Evolutionary conservation across 1,284 basidiomycete species (phyloP).

Genomic region (Phlebopus sp.): DNA sequence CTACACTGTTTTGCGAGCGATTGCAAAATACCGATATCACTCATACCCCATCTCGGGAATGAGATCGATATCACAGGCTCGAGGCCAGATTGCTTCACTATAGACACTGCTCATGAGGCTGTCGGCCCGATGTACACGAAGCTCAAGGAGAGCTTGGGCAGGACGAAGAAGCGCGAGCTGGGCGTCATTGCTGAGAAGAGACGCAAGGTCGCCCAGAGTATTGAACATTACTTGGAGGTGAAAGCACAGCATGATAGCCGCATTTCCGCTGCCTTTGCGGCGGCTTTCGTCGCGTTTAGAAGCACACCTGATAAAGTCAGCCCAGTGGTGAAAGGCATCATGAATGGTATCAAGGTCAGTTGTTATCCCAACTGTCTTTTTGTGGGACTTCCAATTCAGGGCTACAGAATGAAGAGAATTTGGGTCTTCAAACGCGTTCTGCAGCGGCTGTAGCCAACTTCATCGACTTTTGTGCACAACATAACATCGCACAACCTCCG

Average conservation of each 20-base stretch:
- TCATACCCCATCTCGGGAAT: constrained; percentile 77
- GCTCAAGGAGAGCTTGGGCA: constrained; percentile 71
- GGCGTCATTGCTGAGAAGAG: constrained; percentile 79
- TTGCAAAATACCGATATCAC: constrained; percentile 79
- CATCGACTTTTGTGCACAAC: constrained; percentile 78
- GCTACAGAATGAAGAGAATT: constrained; percentile 81
- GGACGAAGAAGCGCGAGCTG: constrained; percentile 77
- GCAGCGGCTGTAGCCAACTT: constrained; percentile 87
- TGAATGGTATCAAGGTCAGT: constrained; percentile 93
- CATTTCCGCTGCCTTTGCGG: constrained; percentile 86
- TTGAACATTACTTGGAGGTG: constrained; percentile 80
- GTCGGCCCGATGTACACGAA: constrained; percentile 71
- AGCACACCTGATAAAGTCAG: constrained; percentile 92
- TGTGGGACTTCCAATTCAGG: constrained; percentile 10
- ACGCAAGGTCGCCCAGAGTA: constrained; percentile 66
- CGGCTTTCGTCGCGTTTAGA: constrained; percentile 84
- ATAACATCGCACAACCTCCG: constrained; percentile 60
- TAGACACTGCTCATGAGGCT: constrained; percentile 75
- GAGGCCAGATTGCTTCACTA: constrained; percentile 70
- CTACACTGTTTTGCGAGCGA: constrained; percentile 80
- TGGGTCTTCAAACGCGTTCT: constrained; percentile 87
- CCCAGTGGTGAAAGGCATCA: constrained; percentile 94
- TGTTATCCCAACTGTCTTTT: not conserved
- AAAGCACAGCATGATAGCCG: constrained; percentile 89
- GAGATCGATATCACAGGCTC: constrained; percentile 76